Evolutionary conservation across 352 stramenopile species (phyloP).

Genomic region (Peronospora farinosa): DNA sequence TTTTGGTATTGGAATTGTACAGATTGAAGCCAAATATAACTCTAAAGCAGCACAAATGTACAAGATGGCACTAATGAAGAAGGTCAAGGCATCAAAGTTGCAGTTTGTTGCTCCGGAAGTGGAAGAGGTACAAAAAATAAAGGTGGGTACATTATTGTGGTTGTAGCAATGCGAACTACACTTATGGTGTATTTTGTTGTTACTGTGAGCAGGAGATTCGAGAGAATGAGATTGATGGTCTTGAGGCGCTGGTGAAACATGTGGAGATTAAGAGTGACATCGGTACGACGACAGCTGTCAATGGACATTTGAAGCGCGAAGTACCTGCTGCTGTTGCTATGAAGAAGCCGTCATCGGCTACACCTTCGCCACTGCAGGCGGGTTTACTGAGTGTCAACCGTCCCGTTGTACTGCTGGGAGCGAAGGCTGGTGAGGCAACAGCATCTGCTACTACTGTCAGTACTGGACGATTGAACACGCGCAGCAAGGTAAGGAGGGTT

Average conservation of each 20-base stretch:
- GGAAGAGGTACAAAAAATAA: slow-evolving; percentile 28
- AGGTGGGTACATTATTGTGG: neutral
- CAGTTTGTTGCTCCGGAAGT: slow-evolving; percentile 41
- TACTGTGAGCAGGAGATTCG: slow-evolving; percentile 18
- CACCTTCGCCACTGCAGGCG: slow-evolving; percentile 21
- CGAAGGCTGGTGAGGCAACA: slow-evolving; percentile 37
- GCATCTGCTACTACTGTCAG: slow-evolving; percentile 32
- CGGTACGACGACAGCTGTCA: slow-evolving; percentile 23
- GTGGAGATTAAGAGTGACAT: slow-evolving; percentile 44
- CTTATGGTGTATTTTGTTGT: slow-evolving; percentile 4
- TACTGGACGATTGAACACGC: slow-evolving; percentile 49
- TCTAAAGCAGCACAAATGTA: slow-evolving; percentile 86
- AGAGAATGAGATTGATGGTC: slow-evolving; percentile 51
- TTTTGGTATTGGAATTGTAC: neutral
- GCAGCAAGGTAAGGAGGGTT: slow-evolving; percentile 42
- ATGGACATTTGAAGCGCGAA: slow-evolving; percentile 50
- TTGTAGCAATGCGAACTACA: slow-evolving; percentile 1
- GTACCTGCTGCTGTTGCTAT: slow-evolving; percentile 16
- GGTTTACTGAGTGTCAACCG: slow-evolving; percentile 54
- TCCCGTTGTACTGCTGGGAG: slow-evolving; percentile 63
- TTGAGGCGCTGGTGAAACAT: slow-evolving; percentile 79
- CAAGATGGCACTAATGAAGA: slow-evolving; percentile 80
- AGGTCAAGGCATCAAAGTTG: slow-evolving; percentile 64
- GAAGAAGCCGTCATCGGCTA: slow-evolving; percentile 18
- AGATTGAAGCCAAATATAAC: slow-evolving; percentile 91